Conservation (phyloP, 2,329 filamentous ascomycete species). For the Berkeleyomyces rouxiae region DNA sequence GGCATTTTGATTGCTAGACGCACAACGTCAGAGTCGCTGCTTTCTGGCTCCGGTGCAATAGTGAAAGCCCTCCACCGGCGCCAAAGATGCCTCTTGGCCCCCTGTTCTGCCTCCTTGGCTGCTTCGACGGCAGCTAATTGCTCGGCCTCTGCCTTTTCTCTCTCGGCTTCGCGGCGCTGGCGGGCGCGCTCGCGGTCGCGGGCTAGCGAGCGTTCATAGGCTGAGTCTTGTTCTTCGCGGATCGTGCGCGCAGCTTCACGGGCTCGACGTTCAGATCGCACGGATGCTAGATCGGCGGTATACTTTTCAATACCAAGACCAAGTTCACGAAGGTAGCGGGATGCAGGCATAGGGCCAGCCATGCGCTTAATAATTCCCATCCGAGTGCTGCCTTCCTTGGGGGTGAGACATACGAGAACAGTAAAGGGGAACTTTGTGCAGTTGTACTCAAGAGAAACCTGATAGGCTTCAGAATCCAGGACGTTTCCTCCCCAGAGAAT, state of each 20-base stretch:
- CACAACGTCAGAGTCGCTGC: slow-evolving; percentile 48
- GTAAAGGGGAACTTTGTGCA: slow-evolving; percentile 90
- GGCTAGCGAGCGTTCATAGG: slow-evolving; percentile 83
- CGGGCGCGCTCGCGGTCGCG: slow-evolving; percentile 72
- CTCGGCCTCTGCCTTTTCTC: slow-evolving; percentile 47
- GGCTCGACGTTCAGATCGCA: slow-evolving; percentile 59
- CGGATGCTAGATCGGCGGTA: slow-evolving; percentile 54
- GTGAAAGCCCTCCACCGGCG: slow-evolving; percentile 56
- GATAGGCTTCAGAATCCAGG: slow-evolving; percentile 83
- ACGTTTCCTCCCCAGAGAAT: slow-evolving; percentile 89
- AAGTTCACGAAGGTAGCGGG: slow-evolving; percentile 61
- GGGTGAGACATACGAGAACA: slow-evolving; percentile 72
- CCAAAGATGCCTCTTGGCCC: slow-evolving; percentile 47
- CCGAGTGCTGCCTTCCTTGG: slow-evolving; percentile 62
- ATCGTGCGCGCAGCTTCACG: slow-evolving; percentile 68
- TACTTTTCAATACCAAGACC: slow-evolving; percentile 58
- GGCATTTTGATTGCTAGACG: slow-evolving; percentile 53
- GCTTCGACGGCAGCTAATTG: slow-evolving; percentile 43
- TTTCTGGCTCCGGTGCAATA: slow-evolving; percentile 50
- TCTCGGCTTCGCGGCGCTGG: slow-evolving; percentile 49
- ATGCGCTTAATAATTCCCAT: slow-evolving; percentile 83
- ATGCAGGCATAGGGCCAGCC: slow-evolving; percentile 51
- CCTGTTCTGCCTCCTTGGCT: slow-evolving; percentile 38
- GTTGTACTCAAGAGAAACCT: slow-evolving; percentile 71
- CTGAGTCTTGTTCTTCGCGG: slow-evolving; percentile 76